phyloP scores from a whole-genome alignment of 116 monocot genomes.

The Papilionanthe hybrid region DNA sequence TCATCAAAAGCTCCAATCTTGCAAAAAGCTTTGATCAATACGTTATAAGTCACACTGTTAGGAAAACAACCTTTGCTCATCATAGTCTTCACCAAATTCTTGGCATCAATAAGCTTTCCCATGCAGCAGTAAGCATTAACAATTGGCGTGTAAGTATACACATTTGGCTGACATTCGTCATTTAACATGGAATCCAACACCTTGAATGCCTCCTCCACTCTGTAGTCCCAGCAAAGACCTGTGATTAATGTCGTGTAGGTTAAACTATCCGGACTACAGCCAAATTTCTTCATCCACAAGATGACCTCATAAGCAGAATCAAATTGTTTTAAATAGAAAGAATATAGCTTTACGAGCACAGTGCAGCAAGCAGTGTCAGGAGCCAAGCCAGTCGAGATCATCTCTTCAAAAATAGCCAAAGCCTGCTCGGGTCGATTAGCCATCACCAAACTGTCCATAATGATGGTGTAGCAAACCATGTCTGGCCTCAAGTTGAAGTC shows the following conservation, averaged over 20 bases:
- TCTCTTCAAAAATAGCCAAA: slow-evolving; percentile 18
- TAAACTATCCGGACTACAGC: slow-evolving; percentile 16
- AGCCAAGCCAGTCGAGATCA: slow-evolving; percentile 14
- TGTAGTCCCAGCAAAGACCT: slow-evolving; percentile 22
- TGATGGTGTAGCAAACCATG: slow-evolving; percentile 22
- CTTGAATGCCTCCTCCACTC: slow-evolving; percentile 17
- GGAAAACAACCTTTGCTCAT: slow-evolving; percentile 18
- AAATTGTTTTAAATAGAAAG: slow-evolving; percentile 27
- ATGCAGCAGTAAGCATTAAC: slow-evolving; percentile 27
- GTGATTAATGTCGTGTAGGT: slow-evolving; percentile 28
- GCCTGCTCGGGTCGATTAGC: slow-evolving; percentile 6
- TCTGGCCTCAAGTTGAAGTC: slow-evolving; percentile 10
- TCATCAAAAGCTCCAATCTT: slow-evolving; percentile 23
- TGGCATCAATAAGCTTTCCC: slow-evolving; percentile 16
- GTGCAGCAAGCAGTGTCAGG: slow-evolving; percentile 27
- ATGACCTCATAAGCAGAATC: slow-evolving; percentile 34
- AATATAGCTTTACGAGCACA: slow-evolving; percentile 38
- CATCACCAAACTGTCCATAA: slow-evolving; percentile 15
- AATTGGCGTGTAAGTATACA: slow-evolving; percentile 23
- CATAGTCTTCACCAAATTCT: slow-evolving; percentile 19
- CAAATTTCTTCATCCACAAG: slow-evolving; percentile 13
- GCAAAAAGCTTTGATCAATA: slow-evolving; percentile 30
- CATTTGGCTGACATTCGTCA: slow-evolving; percentile 16
- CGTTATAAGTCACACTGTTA: slow-evolving; percentile 24
- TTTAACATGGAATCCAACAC: slow-evolving; percentile 27